These are phyloP conservation scores for Aspergillus aculeatus DNA, from an alignment of 2,329 filamentous ascomycete species.

Conservation along the genomic window DNA sequence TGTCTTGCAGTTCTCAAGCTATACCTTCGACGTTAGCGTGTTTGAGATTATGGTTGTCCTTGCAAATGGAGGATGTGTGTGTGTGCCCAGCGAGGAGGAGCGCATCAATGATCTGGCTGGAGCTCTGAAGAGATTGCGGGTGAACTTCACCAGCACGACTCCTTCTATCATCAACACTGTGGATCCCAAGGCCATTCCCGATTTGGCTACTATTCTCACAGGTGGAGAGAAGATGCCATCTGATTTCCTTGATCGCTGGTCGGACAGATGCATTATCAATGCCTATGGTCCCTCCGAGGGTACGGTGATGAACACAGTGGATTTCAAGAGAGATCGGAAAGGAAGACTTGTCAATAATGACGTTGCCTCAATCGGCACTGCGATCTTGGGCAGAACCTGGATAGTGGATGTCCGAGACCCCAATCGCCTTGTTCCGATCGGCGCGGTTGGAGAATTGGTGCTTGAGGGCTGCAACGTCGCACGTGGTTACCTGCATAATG, in stretches of 20 bases:
- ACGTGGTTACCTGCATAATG: slow-evolving; percentile 45
- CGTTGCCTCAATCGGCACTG: slow-evolving; percentile 35
- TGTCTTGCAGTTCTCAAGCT: slow-evolving; percentile 59
- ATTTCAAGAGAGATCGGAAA: slow-evolving; percentile 31
- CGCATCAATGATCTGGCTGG: slow-evolving; percentile 52
- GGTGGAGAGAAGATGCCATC: slow-evolving; percentile 48
- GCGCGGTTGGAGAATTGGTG: slow-evolving; percentile 49
- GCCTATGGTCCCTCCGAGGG: slow-evolving; percentile 46
- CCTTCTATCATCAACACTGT: slow-evolving; percentile 56
- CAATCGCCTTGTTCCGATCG: slow-evolving; percentile 43
- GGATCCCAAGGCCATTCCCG: slow-evolving; percentile 45
- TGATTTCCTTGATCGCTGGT: slow-evolving; percentile 46
- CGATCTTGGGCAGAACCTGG: slow-evolving; percentile 37
- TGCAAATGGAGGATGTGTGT: slow-evolving; percentile 59
- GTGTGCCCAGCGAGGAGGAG: slow-evolving; percentile 55
- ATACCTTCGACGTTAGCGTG: slow-evolving; percentile 56
- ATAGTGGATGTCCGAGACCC: slow-evolving; percentile 40
- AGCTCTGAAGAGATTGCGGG: slow-evolving; percentile 52
- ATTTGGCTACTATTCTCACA: slow-evolving; percentile 44
- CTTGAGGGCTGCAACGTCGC: slow-evolving; percentile 49
- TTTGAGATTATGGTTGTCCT: slow-evolving; percentile 57
- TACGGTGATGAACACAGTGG: slow-evolving; percentile 34
- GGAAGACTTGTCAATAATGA: slow-evolving; percentile 31
- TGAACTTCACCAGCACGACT: slow-evolving; percentile 57
- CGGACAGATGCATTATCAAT: slow-evolving; percentile 45